A percentile compares a stretch with the other conserved stretches of the same genome.
Evolutionary conservation across 768 basidiomycete genomes (phyloP).

Genomic region (Epithele typhae): DNA sequence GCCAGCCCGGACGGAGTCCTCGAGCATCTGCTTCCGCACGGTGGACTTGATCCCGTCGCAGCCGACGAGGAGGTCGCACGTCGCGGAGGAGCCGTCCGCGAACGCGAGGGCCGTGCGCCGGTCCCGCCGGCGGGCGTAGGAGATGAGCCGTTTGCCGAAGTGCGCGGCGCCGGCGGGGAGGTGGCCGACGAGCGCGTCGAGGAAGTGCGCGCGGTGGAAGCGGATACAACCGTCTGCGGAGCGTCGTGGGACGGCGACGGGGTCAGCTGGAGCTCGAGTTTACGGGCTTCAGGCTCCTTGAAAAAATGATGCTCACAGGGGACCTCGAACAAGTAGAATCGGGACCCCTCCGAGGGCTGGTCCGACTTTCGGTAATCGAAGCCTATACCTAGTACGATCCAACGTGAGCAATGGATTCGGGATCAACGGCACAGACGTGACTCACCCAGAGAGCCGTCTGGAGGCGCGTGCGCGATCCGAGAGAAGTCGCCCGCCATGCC

Average conservation of each 20-base stretch:
- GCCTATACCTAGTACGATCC: slow-evolving; percentile 33
- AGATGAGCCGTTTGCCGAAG: slow-evolving; percentile 27
- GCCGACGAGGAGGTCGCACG: slow-evolving; percentile 30
- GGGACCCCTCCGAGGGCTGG: slow-evolving; percentile 31
- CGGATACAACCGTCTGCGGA: slow-evolving; percentile 30
- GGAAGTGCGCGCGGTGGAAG: slow-evolving; percentile 46
- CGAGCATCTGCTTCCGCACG: slow-evolving; percentile 29
- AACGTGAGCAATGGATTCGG: background rate
- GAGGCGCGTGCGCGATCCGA: slow-evolving; percentile 21
- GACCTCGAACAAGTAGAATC: slow-evolving; percentile 36
- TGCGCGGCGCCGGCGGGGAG: slow-evolving; percentile 24
- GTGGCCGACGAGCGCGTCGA: slow-evolving; percentile 36
- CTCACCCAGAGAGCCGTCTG: slow-evolving; percentile 18
- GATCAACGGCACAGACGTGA: background rate
- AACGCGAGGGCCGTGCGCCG: slow-evolving; percentile 17
- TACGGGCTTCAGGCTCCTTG: background rate
- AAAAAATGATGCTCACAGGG: slow-evolving; percentile 28
- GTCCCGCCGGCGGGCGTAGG: slow-evolving; percentile 9
- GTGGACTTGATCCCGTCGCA: slow-evolving; percentile 31
- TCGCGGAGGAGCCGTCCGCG: slow-evolving; percentile 21
- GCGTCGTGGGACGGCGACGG: background rate
- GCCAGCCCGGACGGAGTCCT: slow-evolving; percentile 11
- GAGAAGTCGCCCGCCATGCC: slow-evolving; percentile 24
- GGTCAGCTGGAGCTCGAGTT: background rate
- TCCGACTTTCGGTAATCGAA: slow-evolving; percentile 46